Conservation (phyloP, 2,329 filamentous ascomycete species). For the Triangularia verruculosa region DNA sequence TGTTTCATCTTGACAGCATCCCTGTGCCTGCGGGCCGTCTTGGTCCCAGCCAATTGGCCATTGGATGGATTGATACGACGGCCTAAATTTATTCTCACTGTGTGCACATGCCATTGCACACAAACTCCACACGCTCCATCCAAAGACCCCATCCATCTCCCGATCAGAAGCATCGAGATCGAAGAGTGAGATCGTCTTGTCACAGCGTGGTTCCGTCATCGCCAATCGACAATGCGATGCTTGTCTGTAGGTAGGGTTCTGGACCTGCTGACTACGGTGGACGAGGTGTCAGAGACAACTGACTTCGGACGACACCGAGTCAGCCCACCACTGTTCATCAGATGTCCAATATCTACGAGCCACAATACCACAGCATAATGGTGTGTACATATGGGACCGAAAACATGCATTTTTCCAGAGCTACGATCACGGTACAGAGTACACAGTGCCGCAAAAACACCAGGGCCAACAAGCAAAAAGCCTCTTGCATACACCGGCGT, state of each 20-base stretch:
- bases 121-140: background rate
- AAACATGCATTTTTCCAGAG: background rate
- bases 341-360: background rate
- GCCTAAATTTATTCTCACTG: conserved; percentile 7
- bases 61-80: background rate
- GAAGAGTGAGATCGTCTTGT: background rate
- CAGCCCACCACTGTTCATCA: background rate
- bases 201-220: background rate
- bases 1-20: conserved; percentile 18
- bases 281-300: background rate
- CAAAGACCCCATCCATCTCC: background rate
- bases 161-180: background rate
- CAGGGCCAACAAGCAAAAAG: background rate
- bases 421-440: background rate
- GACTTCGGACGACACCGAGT: background rate
- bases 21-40: conserved; percentile 1
- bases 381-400: background rate
- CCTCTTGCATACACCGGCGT: background rate
- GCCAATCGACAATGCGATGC: background rate
- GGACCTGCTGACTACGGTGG: too few species aligned
- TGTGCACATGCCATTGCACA: background rate
- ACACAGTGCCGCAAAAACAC: background rate
- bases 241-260: background rate
- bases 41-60: conserved; percentile 17
- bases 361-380: too few species aligned